phyloP scores from a whole-genome alignment of 208 protist genomes.

The Acanthamoeba sp. region DNA sequence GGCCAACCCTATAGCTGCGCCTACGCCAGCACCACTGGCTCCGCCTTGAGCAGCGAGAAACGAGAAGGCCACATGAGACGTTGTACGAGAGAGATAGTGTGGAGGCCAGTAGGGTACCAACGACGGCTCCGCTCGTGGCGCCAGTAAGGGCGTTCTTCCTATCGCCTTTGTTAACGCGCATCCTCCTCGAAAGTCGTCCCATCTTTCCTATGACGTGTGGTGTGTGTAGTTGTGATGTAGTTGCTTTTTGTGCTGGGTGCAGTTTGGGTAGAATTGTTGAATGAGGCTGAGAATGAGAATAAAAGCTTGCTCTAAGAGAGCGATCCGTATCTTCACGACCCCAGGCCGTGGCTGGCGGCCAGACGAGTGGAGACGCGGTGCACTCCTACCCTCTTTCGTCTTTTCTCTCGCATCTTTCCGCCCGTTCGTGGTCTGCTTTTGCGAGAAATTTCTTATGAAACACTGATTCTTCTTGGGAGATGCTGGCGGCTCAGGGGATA shows the following conservation, averaged over 20 bases:
- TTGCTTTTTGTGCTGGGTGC: neutral
- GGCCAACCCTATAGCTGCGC: neutral
- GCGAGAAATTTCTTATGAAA: neutral
- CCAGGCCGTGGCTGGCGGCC: too few relatives aligned
- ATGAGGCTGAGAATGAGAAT: neutral
- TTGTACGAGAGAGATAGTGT: neutral
- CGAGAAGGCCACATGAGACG: neutral
- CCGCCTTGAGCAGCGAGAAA: neutral
- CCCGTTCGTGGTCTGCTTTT: neutral
- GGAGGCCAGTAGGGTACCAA: neutral
- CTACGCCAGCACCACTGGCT: neutral
- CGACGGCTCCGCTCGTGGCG: slow-evolving; percentile 5
- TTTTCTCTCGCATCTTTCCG: neutral
- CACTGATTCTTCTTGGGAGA: too few relatives aligned
- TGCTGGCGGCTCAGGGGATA: too few relatives aligned
- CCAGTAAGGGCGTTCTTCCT: neutral
- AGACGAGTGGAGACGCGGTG: neutral
- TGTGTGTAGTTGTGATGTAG: neutral
- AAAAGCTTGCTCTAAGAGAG: too few relatives aligned
- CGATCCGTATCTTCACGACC: neutral
- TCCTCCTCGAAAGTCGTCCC: neutral
- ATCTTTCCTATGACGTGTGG: neutral
- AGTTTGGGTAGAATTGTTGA: neutral
- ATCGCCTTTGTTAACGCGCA: slow-evolving; percentile 40
- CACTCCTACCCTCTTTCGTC: neutral